Conservation (phyloP, 2,329 filamentous ascomycete species). For the Diaporthe citri region DNA sequence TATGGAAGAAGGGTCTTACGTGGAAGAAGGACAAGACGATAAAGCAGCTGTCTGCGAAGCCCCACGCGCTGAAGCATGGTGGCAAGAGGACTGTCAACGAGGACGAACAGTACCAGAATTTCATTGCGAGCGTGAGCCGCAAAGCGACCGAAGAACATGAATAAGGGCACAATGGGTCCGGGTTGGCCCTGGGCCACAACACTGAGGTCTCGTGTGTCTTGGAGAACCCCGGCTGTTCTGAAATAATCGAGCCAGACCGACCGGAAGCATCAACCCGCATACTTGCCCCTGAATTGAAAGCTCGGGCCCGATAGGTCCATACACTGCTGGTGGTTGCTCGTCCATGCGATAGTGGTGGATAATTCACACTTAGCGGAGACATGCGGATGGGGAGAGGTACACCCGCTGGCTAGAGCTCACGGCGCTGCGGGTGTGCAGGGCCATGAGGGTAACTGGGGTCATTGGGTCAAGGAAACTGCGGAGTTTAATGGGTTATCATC, state of each 20-base stretch:
- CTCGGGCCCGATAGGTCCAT: not conserved
- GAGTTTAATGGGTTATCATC: conserved; percentile 19
- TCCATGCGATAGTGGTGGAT: too few species aligned
- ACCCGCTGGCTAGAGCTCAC: not conserved
- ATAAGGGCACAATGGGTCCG: not conserved
- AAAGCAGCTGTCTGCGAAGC: conserved; percentile 33
- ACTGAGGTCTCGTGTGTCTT: not conserved
- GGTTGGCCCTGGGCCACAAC: not conserved
- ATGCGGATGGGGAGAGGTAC: not conserved
- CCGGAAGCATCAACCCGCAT: not conserved
- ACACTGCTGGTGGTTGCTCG: not conserved
- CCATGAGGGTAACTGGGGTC: not conserved
- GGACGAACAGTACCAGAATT: conserved; percentile 39
- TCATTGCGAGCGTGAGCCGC: conserved; percentile 39
- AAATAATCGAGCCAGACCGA: not conserved
- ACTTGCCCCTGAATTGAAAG: not conserved
- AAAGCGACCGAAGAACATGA: conserved; percentile 32
- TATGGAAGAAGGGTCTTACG: conserved; percentile 35
- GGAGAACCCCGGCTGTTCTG: not conserved
- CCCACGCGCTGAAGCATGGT: conserved; percentile 18
- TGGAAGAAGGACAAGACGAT: conserved; percentile 41
- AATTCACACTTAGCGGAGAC: not conserved
- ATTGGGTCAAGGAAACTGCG: not conserved
- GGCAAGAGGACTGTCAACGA: conserved; percentile 28
- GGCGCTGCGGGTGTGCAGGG: not conserved